Percentiles rank a stretch among this genome's conserved stretches.
Conservation (phyloP, 768 basidiomycete genomes). For the Royoungia palumana region DNA sequence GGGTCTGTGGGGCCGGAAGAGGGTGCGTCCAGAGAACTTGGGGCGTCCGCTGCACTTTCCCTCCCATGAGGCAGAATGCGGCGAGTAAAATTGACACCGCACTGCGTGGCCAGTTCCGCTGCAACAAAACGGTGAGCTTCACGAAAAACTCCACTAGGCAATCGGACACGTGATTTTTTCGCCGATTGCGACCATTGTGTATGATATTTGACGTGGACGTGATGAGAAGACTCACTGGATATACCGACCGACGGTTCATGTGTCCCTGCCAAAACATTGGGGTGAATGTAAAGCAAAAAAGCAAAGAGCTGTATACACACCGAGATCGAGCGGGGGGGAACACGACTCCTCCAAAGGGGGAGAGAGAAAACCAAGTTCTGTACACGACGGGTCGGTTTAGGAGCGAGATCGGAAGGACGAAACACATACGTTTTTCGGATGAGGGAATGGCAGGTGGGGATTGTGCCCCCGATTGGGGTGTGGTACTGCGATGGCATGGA, state of each 20-base stretch:
- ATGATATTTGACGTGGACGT: not conserved
- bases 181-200: too few relatives aligned
- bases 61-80: not conserved
- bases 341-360: not conserved
- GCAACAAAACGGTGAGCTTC: not conserved
- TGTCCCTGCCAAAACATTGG: too few relatives aligned
- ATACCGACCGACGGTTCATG: not conserved
- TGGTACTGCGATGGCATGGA: not conserved
- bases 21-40: not conserved
- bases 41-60: not conserved
- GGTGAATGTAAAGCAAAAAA: too few relatives aligned
- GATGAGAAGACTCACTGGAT: constrained; percentile 8
- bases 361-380: constrained; percentile 10
- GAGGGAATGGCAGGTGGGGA: not conserved
- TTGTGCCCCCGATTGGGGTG: not conserved
- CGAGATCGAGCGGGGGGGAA: not conserved
- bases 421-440: constrained; percentile 4
- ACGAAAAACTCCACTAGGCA: too few relatives aligned
- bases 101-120: not conserved
- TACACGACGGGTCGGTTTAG: not conserved
- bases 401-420: not conserved
- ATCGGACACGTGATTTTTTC: too few relatives aligned
- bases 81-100: not conserved
- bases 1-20: not conserved
- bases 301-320: constrained; percentile 1